A percentile compares a stretch with the other conserved stretches of the same genome.
phyloP scores from a whole-genome alignment of 1,139 yeast genomes.

The Geotrichum reessii region DNA sequence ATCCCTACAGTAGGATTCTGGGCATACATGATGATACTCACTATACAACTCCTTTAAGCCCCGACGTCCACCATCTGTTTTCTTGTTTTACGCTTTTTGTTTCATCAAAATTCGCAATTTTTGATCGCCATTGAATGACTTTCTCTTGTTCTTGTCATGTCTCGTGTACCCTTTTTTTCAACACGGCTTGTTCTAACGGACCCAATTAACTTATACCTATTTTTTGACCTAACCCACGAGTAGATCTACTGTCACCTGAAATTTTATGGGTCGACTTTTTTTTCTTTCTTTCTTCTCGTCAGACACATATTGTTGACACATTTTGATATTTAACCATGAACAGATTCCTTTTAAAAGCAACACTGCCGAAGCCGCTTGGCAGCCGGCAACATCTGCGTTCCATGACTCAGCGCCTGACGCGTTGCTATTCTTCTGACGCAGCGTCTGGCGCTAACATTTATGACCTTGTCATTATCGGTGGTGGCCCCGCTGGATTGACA shows the following conservation, averaged over 20 bases:
- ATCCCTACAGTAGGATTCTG: no score
- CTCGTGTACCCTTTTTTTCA: no score
- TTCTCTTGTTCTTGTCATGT: no score
- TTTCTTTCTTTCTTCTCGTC: not conserved
- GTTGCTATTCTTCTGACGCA: not conserved
- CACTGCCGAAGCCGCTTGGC: not conserved
- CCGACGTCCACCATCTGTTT: no score
- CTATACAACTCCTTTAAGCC: no score
- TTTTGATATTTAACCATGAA: not conserved
- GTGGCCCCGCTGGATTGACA: constrained; percentile 95
- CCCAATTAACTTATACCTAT: no score
- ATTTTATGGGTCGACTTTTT: not conserved
- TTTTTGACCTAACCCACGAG: not conserved
- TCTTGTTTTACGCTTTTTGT: no score
- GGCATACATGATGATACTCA: no score
- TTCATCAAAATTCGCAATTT: no score
- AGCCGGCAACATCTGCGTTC: not conserved
- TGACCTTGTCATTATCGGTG: constrained; percentile 89
- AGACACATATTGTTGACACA: not conserved
- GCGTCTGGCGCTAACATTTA: constrained; percentile 11
- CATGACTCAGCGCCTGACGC: not conserved
- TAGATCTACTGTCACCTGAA: not conserved
- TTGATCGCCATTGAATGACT: no score
- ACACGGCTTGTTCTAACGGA: no score
- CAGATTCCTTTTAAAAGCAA: not conserved